A percentile compares a stretch with the other conserved stretches of the same genome.
Conservation (phyloP, 768 basidiomycete genomes). For the Trametes coccinea region DNA sequence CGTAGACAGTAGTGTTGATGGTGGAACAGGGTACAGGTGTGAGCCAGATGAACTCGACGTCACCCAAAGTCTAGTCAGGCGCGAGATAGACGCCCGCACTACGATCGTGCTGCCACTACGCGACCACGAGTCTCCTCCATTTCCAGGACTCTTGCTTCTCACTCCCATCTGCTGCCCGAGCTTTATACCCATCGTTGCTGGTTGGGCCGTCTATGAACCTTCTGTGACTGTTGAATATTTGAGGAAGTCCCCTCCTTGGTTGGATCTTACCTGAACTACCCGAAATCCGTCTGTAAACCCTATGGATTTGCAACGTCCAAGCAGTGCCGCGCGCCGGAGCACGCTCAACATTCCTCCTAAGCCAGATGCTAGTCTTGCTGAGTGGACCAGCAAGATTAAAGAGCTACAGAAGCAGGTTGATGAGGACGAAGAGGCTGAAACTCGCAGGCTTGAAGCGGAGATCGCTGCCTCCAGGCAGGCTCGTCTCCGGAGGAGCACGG, state of each 20-base stretch:
- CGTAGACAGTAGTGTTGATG: too few relatives aligned
- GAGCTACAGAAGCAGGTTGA: conserved; percentile 80
- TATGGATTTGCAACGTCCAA: conserved; percentile 21
- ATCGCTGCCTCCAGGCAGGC: conserved; percentile 52
- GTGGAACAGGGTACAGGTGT: too few relatives aligned
- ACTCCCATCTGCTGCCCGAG: background rate
- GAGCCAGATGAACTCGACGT: too few relatives aligned
- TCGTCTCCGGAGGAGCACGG: conserved; percentile 44
- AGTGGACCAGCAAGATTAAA: conserved; percentile 82
- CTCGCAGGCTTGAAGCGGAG: conserved; percentile 61
- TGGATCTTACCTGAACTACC: background rate
- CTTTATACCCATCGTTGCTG: background rate
- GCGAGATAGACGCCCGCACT: background rate
- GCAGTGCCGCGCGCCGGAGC: conserved; percentile 27
- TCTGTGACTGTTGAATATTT: background rate
- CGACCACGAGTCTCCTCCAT: too few relatives aligned
- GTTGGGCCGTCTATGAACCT: background rate
- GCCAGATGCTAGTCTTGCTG: conserved; percentile 67
- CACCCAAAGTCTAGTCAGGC: too few relatives aligned
- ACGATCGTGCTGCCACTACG: too few relatives aligned
- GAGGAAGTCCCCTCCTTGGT: background rate
- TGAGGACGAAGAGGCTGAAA: conserved; percentile 76
- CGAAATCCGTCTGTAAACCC: background rate
- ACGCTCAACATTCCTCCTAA: conserved; percentile 34
- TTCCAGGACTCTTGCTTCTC: background rate